Conservation (phyloP, 305 asterid species). For the Solanum hybrid region DNA sequence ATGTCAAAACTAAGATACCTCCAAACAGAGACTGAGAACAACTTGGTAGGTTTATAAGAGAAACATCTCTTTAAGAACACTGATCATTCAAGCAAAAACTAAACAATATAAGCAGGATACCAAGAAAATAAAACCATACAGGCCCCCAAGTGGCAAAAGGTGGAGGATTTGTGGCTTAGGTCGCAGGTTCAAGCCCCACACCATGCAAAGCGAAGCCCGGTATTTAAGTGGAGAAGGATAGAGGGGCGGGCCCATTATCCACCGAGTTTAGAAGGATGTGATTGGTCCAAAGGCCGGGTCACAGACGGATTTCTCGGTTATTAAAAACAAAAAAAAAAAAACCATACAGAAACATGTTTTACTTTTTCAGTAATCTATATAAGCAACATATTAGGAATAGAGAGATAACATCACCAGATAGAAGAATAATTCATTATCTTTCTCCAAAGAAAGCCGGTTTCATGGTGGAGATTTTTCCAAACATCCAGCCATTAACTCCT, state of each 20-base stretch:
- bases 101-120: background rate
- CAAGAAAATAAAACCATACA: background rate
- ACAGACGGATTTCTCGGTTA: too few relatives aligned
- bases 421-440: background rate
- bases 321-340: too few relatives aligned
- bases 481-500: background rate
- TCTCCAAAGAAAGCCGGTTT: background rate
- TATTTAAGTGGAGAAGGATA: too few relatives aligned
- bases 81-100: background rate
- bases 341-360: background rate
- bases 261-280: too few relatives aligned
- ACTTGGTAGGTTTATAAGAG: background rate
- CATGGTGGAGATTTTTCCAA: background rate
- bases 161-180: too few relatives aligned
- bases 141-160: too few relatives aligned
- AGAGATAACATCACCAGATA: background rate
- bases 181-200: too few relatives aligned
- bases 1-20: background rate
- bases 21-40: background rate
- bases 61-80: background rate
- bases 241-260: too few relatives aligned
- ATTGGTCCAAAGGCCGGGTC: too few relatives aligned
- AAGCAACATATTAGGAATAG: background rate
- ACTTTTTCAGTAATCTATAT: background rate
- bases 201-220: too few relatives aligned